Base-by-base conservation (phyloP, 495 filamentous ascomycete genomes). In the Tuber umbilicatum region DNA sequence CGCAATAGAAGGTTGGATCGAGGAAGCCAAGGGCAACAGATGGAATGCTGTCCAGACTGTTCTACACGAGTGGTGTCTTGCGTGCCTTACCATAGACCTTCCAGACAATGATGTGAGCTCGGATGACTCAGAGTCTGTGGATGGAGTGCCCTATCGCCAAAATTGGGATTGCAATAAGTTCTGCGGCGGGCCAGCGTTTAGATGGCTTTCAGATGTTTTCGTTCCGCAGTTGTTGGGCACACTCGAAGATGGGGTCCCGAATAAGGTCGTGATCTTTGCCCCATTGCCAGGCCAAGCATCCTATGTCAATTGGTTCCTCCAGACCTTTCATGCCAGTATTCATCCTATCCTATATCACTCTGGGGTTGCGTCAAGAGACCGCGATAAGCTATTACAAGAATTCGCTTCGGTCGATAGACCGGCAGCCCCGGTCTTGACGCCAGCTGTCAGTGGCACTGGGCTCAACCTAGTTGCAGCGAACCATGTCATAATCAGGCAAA, bases 241-340 rank as follows among this genome's bases (percentile, higher is more conserved):
- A 9, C 27, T 5, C 3, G 5, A 43, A 40, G 45, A 5, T 23
- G 23, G 7, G 27, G 5, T 67, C 12, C 60, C 72, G 0, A 40
- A 73, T 35, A 73, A 43, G 38, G 37, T 38, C 35, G 60, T 73
- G 3, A 40, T 73, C 5, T 73, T 73, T n/a, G 71, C 71, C 19
- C 71, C 71, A 3, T 67, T 67, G 35, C 50, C 37, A 73, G 50
- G 31, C 2, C 47, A 73, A 73, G 68, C 71, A 60, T 73, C 60
- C 19, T 31, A 64, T 12, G 35, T 68, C 40, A 67, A 73, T 27
- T 73, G 71, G 71, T 47, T 47, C 43, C 43, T 47, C 43, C 0
- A 4, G 43, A 47, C 43, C 43, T 21, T 47, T 21, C 43, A 47
- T 21, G 17, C 43, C 5, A 21, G 43, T 21, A 47, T 47, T 47